These are phyloP conservation scores for Graphiopsis chlorocephala DNA, from an alignment of 2,329 filamentous ascomycete genomes.

Conservation along the genomic window DNA sequence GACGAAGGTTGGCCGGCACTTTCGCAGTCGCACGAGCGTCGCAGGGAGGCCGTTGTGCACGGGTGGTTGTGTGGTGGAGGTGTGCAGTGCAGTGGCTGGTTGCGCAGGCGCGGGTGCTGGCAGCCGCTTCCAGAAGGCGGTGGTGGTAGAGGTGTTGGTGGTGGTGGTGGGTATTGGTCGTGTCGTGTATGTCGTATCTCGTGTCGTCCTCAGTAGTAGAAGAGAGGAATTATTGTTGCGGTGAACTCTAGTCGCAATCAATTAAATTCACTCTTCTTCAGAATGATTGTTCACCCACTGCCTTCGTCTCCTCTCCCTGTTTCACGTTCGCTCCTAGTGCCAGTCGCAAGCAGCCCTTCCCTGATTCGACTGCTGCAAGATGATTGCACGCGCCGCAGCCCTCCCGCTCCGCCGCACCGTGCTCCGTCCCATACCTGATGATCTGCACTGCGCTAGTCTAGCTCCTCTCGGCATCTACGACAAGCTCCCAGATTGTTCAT, in stretches of 20 bases:
- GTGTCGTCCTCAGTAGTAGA: not conserved
- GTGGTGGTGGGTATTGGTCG: not conserved
- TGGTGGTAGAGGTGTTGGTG: not conserved
- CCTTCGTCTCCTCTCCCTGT: not conserved
- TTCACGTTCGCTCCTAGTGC: not conserved
- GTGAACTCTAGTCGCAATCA: not conserved
- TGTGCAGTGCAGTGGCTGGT: constrained; percentile 8
- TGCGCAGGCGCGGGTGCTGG: not conserved
- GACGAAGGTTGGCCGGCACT: not conserved
- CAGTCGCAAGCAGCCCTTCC: not conserved
- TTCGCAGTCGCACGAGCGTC: constrained; percentile 11
- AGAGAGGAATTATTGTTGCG: not conserved
- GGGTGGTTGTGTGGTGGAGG: not conserved
- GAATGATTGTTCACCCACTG: not conserved
- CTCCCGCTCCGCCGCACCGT: not conserved
- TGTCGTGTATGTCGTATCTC: not conserved
- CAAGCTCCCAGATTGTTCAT: not conserved
- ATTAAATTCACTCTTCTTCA: not conserved
- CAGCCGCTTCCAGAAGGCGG: constrained; percentile 9
- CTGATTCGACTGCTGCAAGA: not conserved
- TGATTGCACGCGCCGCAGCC: not conserved
- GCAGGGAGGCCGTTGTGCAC: constrained; percentile 9
- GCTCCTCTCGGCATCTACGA: not conserved
- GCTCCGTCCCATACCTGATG: not conserved
- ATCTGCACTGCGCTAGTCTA: not conserved